A percentile compares a stretch with the other conserved stretches of the same genome.
Conservation (phyloP, 2,329 filamentous ascomycete species). For the Colletotrichum godetiae region DNA sequence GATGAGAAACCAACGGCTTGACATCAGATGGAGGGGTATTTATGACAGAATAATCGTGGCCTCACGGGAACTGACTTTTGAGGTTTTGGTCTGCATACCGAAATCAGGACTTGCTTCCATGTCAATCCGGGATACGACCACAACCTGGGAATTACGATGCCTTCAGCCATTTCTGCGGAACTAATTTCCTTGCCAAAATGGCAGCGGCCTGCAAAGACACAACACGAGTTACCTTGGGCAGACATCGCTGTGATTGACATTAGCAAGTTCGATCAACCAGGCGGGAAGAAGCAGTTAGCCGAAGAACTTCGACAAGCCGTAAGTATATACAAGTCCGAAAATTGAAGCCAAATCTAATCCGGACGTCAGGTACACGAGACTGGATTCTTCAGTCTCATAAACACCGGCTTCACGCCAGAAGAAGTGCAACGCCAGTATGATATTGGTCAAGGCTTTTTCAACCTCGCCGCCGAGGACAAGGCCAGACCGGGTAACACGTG, state of each 20-base stretch:
- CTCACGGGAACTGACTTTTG: neutral
- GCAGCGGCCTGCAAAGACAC: slow-evolving; percentile 44
- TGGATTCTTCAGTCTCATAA: slow-evolving; percentile 66
- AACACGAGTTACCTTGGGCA: slow-evolving; percentile 53
- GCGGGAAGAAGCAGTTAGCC: slow-evolving; percentile 62
- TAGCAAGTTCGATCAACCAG: slow-evolving; percentile 57
- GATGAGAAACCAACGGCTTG: neutral
- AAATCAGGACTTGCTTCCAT: neutral
- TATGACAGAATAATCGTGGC: neutral
- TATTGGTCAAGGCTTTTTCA: slow-evolving; percentile 63
- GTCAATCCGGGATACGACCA: neutral
- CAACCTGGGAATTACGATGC: slow-evolving; percentile 6
- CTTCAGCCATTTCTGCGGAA: slow-evolving; percentile 24
- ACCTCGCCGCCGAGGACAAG: slow-evolving; percentile 57
- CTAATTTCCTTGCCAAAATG: slow-evolving; percentile 37
- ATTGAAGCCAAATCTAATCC: neutral
- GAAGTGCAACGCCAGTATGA: slow-evolving; percentile 65
- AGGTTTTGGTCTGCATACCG: neutral
- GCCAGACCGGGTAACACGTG: slow-evolving; percentile 59
- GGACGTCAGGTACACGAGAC: slow-evolving; percentile 40
- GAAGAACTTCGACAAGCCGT: slow-evolving; percentile 64
- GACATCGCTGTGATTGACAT: slow-evolving; percentile 66
- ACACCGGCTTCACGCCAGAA: slow-evolving; percentile 63
- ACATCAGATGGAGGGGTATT: slow-evolving; percentile 28
- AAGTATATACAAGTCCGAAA: neutral